Conservation (phyloP, 2,329 filamentous ascomycete genomes). For the Claviceps spartinae region DNA sequence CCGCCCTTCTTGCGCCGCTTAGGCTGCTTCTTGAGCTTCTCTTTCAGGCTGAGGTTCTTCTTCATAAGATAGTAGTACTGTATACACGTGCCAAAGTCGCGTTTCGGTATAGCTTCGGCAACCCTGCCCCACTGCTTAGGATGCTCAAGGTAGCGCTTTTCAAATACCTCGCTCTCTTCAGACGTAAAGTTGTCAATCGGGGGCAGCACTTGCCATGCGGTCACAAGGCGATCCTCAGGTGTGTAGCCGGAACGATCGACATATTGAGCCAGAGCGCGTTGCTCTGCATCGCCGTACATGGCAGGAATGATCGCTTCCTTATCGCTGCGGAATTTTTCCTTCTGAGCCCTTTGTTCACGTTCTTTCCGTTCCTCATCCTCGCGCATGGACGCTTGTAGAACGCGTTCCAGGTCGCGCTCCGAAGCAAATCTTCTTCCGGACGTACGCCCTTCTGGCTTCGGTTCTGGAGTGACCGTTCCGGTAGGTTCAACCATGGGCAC, state of each 20-base stretch:
- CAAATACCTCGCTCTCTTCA: slow-evolving; percentile 57
- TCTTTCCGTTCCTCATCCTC: slow-evolving; percentile 59
- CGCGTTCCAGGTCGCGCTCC: slow-evolving; percentile 59
- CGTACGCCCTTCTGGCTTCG: slow-evolving; percentile 42
- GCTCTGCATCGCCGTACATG: slow-evolving; percentile 50
- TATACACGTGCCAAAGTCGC: slow-evolving; percentile 68
- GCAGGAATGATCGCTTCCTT: slow-evolving; percentile 64
- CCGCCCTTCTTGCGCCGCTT: slow-evolving; percentile 43
- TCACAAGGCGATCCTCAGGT: slow-evolving; percentile 51
- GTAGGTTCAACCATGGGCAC: slow-evolving; percentile 21
- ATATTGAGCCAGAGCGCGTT: slow-evolving; percentile 45
- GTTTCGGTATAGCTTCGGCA: slow-evolving; percentile 50
- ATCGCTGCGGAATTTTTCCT: slow-evolving; percentile 58
- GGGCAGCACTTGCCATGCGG: slow-evolving; percentile 58
- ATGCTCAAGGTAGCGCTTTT: slow-evolving; percentile 59
- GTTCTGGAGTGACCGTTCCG: slow-evolving; percentile 33
- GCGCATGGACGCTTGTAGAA: slow-evolving; percentile 56
- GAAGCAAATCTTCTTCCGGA: slow-evolving; percentile 47
- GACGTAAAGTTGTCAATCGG: slow-evolving; percentile 62
- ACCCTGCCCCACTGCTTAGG: slow-evolving; percentile 77
- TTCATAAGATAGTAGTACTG: slow-evolving; percentile 78
- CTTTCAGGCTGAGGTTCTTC: slow-evolving; percentile 61
- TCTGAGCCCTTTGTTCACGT: slow-evolving; percentile 48
- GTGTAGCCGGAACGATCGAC: slow-evolving; percentile 53
- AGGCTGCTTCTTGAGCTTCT: slow-evolving; percentile 54